phyloP scores from a whole-genome alignment of 768 basidiomycete genomes.

The Crassisporium funariophilum region DNA sequence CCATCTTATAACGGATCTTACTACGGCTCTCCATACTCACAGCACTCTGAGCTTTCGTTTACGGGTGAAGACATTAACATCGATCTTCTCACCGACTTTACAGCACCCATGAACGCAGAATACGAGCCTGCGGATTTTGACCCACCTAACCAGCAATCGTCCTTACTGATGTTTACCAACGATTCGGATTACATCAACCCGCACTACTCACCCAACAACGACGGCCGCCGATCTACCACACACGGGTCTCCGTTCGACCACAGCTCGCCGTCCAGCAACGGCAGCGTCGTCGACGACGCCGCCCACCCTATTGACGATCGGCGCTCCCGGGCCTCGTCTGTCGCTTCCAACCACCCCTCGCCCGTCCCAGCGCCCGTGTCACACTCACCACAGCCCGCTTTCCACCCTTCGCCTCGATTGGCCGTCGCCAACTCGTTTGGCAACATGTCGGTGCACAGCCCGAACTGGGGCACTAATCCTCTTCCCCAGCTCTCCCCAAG shows the following conservation, averaged over 20 bases:
- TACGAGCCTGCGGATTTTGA: constrained; percentile 82
- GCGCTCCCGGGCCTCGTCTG: constrained; percentile 66
- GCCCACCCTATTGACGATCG: not conserved
- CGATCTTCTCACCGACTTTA: constrained; percentile 50
- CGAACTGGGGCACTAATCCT: constrained; percentile 53
- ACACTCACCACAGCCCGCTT: constrained; percentile 32
- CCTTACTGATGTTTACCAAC: constrained; percentile 58
- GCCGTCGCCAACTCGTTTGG: constrained; percentile 62
- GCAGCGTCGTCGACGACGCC: constrained; percentile 32
- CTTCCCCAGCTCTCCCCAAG: constrained; percentile 37
- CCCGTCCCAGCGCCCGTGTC: constrained; percentile 12
- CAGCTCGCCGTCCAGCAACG: constrained; percentile 64
- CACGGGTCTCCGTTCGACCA: constrained; percentile 56
- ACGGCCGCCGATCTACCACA: constrained; percentile 24
- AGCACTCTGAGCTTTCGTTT: constrained; percentile 65
- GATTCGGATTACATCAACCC: constrained; percentile 50
- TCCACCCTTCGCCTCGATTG: constrained; percentile 55
- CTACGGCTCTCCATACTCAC: constrained; percentile 71
- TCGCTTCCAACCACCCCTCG: constrained; percentile 57
- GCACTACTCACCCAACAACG: constrained; percentile 18
- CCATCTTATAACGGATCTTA: constrained; percentile 48
- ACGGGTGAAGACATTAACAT: constrained; percentile 49
- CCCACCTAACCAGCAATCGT: constrained; percentile 44
- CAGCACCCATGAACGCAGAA: constrained; percentile 41
- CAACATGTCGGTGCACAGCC: constrained; percentile 66